Conservation (phyloP, 352 stramenopile genomes). For the Globisporangium paroecandrum region DNA sequence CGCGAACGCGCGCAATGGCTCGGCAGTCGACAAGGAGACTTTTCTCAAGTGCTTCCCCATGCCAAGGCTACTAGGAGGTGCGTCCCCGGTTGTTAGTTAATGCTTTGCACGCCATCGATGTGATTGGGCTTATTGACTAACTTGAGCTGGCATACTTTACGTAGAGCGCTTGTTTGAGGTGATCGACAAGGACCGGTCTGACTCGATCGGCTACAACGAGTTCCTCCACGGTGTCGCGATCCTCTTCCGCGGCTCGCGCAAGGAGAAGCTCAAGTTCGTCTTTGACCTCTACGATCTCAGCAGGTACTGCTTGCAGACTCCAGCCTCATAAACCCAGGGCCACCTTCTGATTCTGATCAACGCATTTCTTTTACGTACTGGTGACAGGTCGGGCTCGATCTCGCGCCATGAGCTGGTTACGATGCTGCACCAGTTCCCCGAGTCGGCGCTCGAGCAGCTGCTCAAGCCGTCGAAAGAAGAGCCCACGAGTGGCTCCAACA, state of each 20-base stretch:
- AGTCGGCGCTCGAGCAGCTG: slow-evolving; percentile 55
- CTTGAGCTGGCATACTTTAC: neutral
- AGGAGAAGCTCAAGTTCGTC: slow-evolving; percentile 92
- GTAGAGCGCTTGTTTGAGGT: slow-evolving; percentile 89
- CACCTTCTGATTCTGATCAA: neutral
- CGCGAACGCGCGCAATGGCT: slow-evolving; percentile 55
- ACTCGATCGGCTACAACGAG: slow-evolving; percentile 89
- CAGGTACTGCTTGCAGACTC: slow-evolving; percentile 30
- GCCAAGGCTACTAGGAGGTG: slow-evolving; percentile 80
- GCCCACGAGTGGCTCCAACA: neutral
- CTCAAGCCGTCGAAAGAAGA: slow-evolving; percentile 43
- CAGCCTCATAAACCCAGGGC: neutral
- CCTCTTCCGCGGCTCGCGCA: slow-evolving; percentile 75
- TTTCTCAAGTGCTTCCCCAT: slow-evolving; percentile 94
- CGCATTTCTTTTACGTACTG: neutral
- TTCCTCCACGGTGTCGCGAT: slow-evolving; percentile 90
- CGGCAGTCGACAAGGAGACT: slow-evolving; percentile 88
- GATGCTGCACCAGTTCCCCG: slow-evolving; percentile 84
- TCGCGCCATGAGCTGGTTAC: slow-evolving; percentile 81
- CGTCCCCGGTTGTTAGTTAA: too few relatives aligned
- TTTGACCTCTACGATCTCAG: slow-evolving; percentile 92
- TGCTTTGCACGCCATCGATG: neutral
- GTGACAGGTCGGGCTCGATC: slow-evolving; percentile 71
- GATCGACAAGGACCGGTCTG: slow-evolving; percentile 89
- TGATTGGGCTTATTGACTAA: neutral